Conservation (phyloP, 2,329 filamentous ascomycete genomes). For the Colletotrichum sp. region DNA sequence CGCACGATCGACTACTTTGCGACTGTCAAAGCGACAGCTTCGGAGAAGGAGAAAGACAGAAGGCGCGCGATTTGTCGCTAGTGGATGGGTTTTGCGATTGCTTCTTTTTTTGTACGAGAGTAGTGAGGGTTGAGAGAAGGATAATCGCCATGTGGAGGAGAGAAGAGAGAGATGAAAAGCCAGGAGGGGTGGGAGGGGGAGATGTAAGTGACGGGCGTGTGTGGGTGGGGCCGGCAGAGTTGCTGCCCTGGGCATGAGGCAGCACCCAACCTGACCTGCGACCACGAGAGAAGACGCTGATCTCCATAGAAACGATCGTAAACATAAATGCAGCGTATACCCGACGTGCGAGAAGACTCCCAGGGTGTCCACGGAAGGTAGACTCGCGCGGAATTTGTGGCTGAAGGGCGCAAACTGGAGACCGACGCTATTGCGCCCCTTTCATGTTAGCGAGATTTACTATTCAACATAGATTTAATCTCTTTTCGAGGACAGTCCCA, state of each 20-base stretch:
- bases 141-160: not conserved
- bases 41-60: not conserved
- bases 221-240: not conserved
- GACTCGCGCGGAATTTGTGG: too few relatives aligned
- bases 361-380: not conserved
- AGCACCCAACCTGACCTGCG: not conserved
- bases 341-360: not conserved
- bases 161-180: not conserved
- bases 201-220: not conserved
- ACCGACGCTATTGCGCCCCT: too few relatives aligned
- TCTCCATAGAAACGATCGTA: not conserved
- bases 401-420: too few relatives aligned
- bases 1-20: rapidly evolving
- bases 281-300: not conserved
- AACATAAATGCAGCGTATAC: not conserved
- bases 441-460: too few relatives aligned
- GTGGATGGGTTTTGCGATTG: not conserved
- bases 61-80: not conserved
- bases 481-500: too few relatives aligned
- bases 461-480: too few relatives aligned
- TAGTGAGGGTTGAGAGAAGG: not conserved
- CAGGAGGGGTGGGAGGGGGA: not conserved
- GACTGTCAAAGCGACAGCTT: not conserved
- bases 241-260: not conserved
- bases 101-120: not conserved